Percentiles rank a stretch among this genome's conserved stretches.
Evolutionary conservation across 179 eudicot species (phyloP).

Genomic region (Actinidia polygama): DNA sequence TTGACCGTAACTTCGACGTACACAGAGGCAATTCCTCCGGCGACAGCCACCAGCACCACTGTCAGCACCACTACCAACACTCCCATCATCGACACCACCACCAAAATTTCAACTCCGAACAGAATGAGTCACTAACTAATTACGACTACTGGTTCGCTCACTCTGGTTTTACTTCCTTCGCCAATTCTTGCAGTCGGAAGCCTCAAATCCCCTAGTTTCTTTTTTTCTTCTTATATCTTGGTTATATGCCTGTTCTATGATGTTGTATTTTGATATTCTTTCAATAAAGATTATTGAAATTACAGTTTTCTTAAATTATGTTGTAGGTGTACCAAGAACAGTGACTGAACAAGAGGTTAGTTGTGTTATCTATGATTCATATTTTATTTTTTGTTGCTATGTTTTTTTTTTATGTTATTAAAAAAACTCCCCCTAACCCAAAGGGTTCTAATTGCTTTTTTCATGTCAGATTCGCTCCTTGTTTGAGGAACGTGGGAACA

Average conservation of each 20-base stretch:
- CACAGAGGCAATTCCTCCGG: neutral
- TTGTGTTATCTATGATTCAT: neutral
- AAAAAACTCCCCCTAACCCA: neutral
- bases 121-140: neutral
- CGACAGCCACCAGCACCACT: constrained; percentile 3
- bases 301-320: constrained; percentile 37
- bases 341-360: constrained; percentile 69
- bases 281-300: constrained; percentile 15
- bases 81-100: neutral
- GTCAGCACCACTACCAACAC: too few relatives aligned
- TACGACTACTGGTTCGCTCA: constrained; percentile 3
- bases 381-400: neutral
- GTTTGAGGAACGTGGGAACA: constrained; percentile 66
- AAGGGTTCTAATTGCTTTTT: constrained; percentile 19
- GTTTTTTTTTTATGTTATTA: neutral
- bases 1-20: neutral
- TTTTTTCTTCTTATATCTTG: neutral
- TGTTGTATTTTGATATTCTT: neutral
- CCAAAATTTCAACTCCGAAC: constrained; percentile 12
- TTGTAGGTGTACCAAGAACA: constrained; percentile 70
- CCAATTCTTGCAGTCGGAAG: neutral
- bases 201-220: neutral
- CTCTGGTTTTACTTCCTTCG: constrained; percentile 14
- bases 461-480: constrained; percentile 50
- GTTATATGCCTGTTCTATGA: neutral